These are phyloP conservation scores for Aspergillus piperis DNA, from an alignment of 2,329 filamentous ascomycete species.

Conservation along the genomic window DNA sequence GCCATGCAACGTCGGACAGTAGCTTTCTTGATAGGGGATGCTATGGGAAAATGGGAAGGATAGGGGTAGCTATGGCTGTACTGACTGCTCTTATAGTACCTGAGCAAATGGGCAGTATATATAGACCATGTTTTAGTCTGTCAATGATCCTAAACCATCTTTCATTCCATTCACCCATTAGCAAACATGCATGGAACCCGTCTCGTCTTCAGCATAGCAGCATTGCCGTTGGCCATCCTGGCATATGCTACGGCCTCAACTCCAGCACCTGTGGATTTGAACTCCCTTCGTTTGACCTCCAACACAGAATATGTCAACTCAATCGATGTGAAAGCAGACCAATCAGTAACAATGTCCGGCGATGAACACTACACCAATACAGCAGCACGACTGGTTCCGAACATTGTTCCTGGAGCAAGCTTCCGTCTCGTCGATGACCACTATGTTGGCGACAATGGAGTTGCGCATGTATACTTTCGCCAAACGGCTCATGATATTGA, in stretches of 20 bases:
- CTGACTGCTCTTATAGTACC: too few species aligned
- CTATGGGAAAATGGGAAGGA: too few species aligned
- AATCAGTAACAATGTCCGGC: not conserved
- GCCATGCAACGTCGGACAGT: too few species aligned
- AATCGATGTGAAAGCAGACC: too few species aligned
- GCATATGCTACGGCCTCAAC: not conserved
- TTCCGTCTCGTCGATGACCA: conserved; percentile 19
- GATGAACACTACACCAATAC: conserved; percentile 11
- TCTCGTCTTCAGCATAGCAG: not conserved
- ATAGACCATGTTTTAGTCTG: not conserved
- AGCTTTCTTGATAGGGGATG: too few species aligned
- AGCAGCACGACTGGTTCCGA: conserved; percentile 11
- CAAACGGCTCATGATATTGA: conserved; percentile 18
- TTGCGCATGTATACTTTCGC: conserved; percentile 20
- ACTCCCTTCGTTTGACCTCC: not conserved
- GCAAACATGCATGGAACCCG: not conserved
- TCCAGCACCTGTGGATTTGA: not conserved
- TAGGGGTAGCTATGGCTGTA: too few species aligned
- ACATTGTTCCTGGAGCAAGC: not conserved
- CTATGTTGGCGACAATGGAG: conserved; percentile 18
- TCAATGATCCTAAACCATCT: not conserved
- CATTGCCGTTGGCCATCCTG: not conserved
- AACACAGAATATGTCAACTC: not conserved
- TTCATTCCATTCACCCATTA: not conserved
- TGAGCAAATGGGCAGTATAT: not conserved